These are phyloP conservation scores for Plasmodium reichenowi DNA, from an alignment of 169 alveolate genomes.

Conservation along the genomic window DNA sequence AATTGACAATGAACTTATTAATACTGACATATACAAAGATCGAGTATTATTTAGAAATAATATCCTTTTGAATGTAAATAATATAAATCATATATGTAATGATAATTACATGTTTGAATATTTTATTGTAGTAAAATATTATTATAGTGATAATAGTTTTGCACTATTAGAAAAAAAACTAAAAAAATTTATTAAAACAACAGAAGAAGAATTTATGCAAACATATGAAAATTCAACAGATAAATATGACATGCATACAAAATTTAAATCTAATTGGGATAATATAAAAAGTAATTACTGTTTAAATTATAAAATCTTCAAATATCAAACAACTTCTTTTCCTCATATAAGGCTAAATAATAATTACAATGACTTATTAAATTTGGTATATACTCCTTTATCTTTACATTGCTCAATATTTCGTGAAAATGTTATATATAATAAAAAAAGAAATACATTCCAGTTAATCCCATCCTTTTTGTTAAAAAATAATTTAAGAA, in stretches of 20 bases:
- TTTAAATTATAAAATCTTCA: conserved; percentile 71
- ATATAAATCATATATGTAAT: conserved; percentile 69
- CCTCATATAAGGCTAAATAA: conserved; percentile 68
- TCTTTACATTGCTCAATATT: conserved; percentile 65
- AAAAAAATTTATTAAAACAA: conserved; percentile 34
- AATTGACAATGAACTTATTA: neutral
- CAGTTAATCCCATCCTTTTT: conserved; percentile 64
- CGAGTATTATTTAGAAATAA: conserved; percentile 56
- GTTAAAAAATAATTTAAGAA: conserved; percentile 56
- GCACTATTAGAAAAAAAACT: conserved; percentile 54
- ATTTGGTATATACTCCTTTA: conserved; percentile 58
- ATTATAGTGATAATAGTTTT: conserved; percentile 63
- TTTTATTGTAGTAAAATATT: conserved; percentile 62
- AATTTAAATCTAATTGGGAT: conserved; percentile 22
- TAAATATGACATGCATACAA: conserved; percentile 39
- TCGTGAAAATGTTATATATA: conserved; percentile 72
- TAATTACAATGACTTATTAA: conserved; percentile 45
- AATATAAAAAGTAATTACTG: conserved; percentile 59
- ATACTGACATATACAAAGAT: conserved; percentile 16
- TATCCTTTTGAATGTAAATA: conserved; percentile 43
- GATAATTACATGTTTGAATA: conserved; percentile 67
- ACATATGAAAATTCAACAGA: conserved; percentile 15
- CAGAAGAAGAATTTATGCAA: conserved; percentile 18
- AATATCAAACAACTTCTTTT: conserved; percentile 68
- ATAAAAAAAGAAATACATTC: conserved; percentile 37